phyloP scores from a whole-genome alignment of 495 filamentous ascomycete species.

The Penicillium silybi region DNA sequence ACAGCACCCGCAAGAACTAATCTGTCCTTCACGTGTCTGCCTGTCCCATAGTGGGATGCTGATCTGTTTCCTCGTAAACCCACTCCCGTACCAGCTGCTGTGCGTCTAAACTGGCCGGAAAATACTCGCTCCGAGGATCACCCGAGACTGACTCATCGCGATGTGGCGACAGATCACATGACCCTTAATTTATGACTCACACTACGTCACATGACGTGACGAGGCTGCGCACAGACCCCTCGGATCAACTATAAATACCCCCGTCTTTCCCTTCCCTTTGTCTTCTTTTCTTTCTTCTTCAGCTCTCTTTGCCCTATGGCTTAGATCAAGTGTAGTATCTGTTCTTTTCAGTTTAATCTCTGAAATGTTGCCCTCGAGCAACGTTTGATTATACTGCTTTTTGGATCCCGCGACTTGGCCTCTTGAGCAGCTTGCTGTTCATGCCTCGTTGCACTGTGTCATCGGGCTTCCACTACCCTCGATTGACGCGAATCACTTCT shows the following conservation, averaged over 20 bases:
- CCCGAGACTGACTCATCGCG: too few relatives aligned
- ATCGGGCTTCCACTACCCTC: slow-evolving; percentile 84
- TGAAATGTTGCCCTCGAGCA: slow-evolving; percentile 63
- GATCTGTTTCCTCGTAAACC: too few relatives aligned
- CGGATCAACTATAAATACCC: slow-evolving; percentile 26
- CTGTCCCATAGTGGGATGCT: too few relatives aligned
- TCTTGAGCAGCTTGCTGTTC: slow-evolving; percentile 88
- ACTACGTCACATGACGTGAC: too few relatives aligned
- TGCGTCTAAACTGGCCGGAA: too few relatives aligned
- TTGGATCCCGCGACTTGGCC: slow-evolving; percentile 53
- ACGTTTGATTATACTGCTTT: slow-evolving; percentile 86
- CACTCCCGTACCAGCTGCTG: too few relatives aligned
- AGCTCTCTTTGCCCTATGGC: slow-evolving; percentile 58
- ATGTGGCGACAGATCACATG: too few relatives aligned
- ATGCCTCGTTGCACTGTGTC: slow-evolving; percentile 72
- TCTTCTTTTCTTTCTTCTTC: slow-evolving; percentile 46
- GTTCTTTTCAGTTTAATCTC: slow-evolving; percentile 98
- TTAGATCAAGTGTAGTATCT: slow-evolving; percentile 99
- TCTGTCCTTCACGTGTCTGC: too few relatives aligned
- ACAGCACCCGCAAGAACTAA: too few relatives aligned
- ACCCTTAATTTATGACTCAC: too few relatives aligned
- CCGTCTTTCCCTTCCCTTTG: slow-evolving; percentile 18
- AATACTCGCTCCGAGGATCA: too few relatives aligned
- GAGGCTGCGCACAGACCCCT: slow-evolving; percentile 12
- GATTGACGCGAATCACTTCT: slow-evolving; percentile 75